A percentile compares a stretch with the other conserved stretches of the same genome.
Evolutionary conservation across 306 rosid genomes (phyloP).

Genomic region (Vigna unguiculata): DNA sequence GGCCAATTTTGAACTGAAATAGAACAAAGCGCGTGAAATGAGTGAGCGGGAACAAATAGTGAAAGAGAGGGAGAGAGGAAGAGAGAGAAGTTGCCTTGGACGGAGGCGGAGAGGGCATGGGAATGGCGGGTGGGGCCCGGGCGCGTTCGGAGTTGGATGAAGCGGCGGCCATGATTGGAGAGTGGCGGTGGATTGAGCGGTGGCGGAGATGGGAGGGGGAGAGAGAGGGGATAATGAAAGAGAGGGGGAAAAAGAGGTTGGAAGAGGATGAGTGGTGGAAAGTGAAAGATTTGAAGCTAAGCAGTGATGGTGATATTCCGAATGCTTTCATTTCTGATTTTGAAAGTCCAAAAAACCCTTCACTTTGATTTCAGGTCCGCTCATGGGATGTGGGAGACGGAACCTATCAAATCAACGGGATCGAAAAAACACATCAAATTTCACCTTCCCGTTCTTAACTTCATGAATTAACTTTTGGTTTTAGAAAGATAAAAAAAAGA

Average conservation of each 20-base stretch:
- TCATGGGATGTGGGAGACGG: background rate
- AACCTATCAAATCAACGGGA: background rate
- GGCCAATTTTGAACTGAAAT: conserved; percentile 79
- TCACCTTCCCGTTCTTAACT: no score
- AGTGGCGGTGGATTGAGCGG: conserved; percentile 5
- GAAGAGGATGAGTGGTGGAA: conserved; percentile 36
- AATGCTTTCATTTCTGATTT: conserved; percentile 61
- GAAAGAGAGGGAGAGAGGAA: background rate
- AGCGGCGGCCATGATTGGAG: conserved; percentile 65
- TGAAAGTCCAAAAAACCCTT: background rate
- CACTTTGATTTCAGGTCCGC: background rate
- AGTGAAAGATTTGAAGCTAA: conserved; percentile 50
- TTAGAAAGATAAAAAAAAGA: no score
- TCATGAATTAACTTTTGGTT: no score
- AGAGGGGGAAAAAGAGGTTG: background rate
- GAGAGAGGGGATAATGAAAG: background rate
- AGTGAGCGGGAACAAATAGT: background rate
- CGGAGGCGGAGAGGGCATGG: conserved; percentile 71
- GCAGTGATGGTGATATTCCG: conserved; percentile 54
- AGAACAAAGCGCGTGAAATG: background rate
- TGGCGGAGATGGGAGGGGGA: conserved; percentile 1
- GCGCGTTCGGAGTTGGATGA: conserved; percentile 69
- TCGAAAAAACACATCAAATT: no score
- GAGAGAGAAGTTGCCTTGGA: conserved; percentile 57
- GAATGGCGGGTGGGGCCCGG: conserved; percentile 75